phyloP scores from a whole-genome alignment of 1,284 basidiomycete species.

The Puccinia horiana region DNA sequence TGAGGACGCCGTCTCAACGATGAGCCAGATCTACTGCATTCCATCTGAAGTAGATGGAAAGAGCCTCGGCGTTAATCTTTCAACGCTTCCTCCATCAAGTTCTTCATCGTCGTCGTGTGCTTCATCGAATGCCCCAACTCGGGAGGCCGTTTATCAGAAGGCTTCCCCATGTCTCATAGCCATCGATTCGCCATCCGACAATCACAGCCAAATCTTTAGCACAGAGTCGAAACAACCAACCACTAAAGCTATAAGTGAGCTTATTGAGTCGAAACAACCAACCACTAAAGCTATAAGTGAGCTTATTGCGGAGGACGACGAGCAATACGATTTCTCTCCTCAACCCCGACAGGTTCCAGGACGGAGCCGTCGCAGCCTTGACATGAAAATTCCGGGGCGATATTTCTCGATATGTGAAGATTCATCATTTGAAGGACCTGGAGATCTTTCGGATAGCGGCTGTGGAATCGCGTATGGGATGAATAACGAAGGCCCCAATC shows the following conservation, averaged over 20 bases:
- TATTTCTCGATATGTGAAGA: slow-evolving; percentile 9
- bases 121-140: not conserved
- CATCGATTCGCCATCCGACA: not conserved
- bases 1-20: slow-evolving; percentile 13
- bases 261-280: not conserved
- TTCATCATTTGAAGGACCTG: not conserved
- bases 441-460: not conserved
- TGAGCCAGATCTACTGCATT: not conserved
- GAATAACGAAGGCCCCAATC: not conserved
- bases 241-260: not conserved
- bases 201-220: not conserved
- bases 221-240: not conserved
- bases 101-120: not conserved
- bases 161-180: not conserved
- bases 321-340: not conserved
- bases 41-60: not conserved
- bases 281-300: not conserved
- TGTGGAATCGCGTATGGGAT: not conserved
- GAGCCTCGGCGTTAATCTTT: no score
- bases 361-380: not conserved
- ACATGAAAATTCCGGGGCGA: slow-evolving; percentile 3
- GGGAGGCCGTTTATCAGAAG: not conserved
- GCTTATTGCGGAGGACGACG: not conserved
- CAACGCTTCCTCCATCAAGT: not conserved
- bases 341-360: not conserved